Conservation (phyloP, 345 rosid genomes). For the Sapria himalayana region DNA sequence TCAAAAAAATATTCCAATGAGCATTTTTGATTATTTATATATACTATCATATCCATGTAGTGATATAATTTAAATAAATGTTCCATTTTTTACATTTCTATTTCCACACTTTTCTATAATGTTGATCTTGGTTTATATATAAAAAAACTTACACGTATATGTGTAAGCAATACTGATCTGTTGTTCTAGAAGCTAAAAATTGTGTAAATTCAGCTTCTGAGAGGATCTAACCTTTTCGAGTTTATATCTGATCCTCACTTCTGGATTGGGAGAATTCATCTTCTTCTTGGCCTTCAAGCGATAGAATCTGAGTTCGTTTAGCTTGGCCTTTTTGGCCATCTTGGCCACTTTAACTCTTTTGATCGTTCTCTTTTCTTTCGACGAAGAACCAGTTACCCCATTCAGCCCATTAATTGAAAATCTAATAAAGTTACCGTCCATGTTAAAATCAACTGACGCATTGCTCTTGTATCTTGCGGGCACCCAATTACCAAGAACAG, state of each 20-base stretch:
- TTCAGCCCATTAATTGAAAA: constrained; percentile 28
- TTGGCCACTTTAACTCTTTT: constrained; percentile 37
- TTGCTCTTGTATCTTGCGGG: constrained; percentile 22
- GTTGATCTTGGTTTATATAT: too few species aligned
- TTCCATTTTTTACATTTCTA: too few species aligned
- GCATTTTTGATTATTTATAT: too few species aligned
- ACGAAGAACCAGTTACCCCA: constrained; percentile 10
- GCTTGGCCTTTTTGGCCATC: constrained; percentile 42
- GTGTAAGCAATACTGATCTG: too few species aligned
- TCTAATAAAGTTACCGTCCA: constrained; percentile 39
- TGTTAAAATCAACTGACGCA: constrained; percentile 33
- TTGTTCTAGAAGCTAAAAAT: too few species aligned
- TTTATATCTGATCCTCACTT: constrained; percentile 78
- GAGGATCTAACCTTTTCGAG: constrained; percentile 49
- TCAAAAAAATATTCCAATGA: too few species aligned
- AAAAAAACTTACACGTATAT: too few species aligned
- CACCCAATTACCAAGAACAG: constrained; percentile 9
- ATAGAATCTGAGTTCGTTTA: constrained; percentile 63
- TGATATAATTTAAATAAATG: too few species aligned
- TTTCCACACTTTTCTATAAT: too few species aligned
- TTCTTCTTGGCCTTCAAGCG: constrained; percentile 79
- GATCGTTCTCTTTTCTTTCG: constrained; percentile 18
- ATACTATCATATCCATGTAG: too few species aligned
- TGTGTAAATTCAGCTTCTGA: not conserved
- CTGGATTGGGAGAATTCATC: constrained; percentile 90